These are phyloP conservation scores for Magnolia officinalis DNA, from an alignment of 164 flowering plant genomes.

Conservation along the genomic window DNA sequence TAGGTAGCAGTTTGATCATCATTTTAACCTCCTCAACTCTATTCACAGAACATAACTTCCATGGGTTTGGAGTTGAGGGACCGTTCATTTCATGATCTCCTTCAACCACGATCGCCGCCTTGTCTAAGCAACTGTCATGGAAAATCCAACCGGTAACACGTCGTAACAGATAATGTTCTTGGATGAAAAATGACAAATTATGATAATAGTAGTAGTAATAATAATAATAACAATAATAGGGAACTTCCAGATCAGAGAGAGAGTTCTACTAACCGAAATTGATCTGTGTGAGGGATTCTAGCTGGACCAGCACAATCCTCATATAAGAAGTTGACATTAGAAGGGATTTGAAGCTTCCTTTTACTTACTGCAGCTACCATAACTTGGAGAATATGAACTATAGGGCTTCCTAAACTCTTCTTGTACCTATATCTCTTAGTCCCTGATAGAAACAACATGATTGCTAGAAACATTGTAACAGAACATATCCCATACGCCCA, in stretches of 20 bases:
- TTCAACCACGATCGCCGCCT: conserved; percentile 68
- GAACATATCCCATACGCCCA: conserved; percentile 77
- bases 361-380: conserved; percentile 52
- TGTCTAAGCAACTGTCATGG: conserved; percentile 67
- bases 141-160: too few relatives aligned
- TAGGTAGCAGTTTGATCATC: conserved; percentile 78
- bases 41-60: conserved; percentile 74
- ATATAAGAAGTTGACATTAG: conserved; percentile 27
- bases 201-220: not conserved
- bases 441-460: conserved; percentile 54
- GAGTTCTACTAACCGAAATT: conserved; percentile 42
- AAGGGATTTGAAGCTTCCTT: conserved; percentile 44
- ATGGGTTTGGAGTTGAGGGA: conserved; percentile 63
- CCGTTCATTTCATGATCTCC: conserved; percentile 10
- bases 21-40: conserved; percentile 92
- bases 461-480: conserved; percentile 54
- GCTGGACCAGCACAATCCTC: conserved; percentile 45
- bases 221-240: not conserved
- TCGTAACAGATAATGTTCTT: not conserved
- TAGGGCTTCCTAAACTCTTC: conserved; percentile 65
- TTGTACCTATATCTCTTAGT: conserved; percentile 64
- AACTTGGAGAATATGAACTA: conserved; percentile 65
- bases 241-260: not conserved
- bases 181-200: not conserved
- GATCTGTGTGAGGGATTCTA: conserved; percentile 54